phyloP scores from a whole-genome alignment of 129 eudicot genomes.

The Saposhnikovia divaricata region DNA sequence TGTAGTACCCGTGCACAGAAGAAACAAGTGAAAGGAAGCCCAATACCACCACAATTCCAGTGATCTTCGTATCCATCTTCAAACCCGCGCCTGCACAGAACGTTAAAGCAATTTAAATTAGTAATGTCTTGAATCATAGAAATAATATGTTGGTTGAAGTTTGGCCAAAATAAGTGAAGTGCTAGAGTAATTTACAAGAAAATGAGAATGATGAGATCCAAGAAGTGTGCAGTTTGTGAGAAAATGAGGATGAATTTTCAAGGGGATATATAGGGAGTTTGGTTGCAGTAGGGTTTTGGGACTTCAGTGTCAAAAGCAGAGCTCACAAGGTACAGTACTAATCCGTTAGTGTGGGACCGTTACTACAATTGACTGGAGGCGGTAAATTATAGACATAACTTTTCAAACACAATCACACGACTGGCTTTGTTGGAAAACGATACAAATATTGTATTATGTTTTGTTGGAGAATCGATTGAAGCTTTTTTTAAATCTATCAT shows the following conservation, averaged over 20 bases:
- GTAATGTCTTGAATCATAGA: background rate
- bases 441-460: background rate
- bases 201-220: background rate
- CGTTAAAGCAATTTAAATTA: background rate
- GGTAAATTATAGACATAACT: background rate
- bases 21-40: slow-evolving; percentile 18
- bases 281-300: slow-evolving; percentile 1
- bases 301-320: slow-evolving; percentile 9
- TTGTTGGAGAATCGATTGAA: no score
- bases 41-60: slow-evolving; percentile 12
- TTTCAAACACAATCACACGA: background rate
- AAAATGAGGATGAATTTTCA: slow-evolving; percentile 13
- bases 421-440: background rate
- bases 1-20: slow-evolving; percentile 13
- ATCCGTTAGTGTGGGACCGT: slow-evolving; percentile 6
- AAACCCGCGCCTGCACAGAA: slow-evolving; percentile 1
- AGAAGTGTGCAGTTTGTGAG: slow-evolving; percentile 15
- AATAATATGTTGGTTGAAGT: background rate
- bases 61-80: slow-evolving; percentile 15
- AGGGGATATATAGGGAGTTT: slow-evolving; percentile 28
- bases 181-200: background rate
- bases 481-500: background rate
- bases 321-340: slow-evolving; percentile 9
- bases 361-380: background rate
- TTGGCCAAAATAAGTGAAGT: background rate